phyloP scores from a whole-genome alignment of 495 filamentous ascomycete species.

The Penicillium paradoxum region DNA sequence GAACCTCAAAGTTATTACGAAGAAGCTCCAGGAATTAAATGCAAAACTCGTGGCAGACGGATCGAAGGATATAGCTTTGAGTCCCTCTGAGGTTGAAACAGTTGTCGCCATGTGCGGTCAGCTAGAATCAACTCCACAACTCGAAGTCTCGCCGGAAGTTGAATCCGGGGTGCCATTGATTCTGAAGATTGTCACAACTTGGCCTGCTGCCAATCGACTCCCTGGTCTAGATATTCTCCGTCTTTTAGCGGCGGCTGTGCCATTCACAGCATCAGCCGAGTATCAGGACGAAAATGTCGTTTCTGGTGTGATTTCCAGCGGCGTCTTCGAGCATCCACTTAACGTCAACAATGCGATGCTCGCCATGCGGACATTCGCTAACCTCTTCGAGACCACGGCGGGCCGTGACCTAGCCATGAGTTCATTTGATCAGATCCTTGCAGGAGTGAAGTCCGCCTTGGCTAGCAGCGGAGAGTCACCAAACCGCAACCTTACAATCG shows the following conservation, averaged over 20 bases:
- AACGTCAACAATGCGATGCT: conserved; percentile 81
- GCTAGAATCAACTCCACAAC: conserved; percentile 47
- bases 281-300: conserved; percentile 52
- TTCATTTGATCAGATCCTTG: conserved; percentile 54
- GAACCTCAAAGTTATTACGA: conserved; percentile 59
- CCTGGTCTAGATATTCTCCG: conserved; percentile 84
- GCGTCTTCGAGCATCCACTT: conserved; percentile 52
- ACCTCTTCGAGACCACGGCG: conserved; percentile 72
- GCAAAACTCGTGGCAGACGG: conserved; percentile 59
- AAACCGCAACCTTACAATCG: conserved; percentile 80
- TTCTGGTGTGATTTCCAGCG: conserved; percentile 40
- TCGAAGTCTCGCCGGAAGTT: conserved; percentile 33
- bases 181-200: conserved; percentile 62
- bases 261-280: conserved; percentile 54
- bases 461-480: conserved; percentile 41
- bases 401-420: conserved; percentile 60
- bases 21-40: conserved; percentile 72
- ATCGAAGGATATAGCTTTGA: conserved; percentile 67
- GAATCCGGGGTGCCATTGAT: conserved; percentile 52
- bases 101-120: conserved; percentile 52
- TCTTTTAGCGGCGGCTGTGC: conserved; percentile 62
- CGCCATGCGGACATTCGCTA: conserved; percentile 73
- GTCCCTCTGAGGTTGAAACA: conserved; percentile 59
- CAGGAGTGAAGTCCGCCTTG: conserved; percentile 43
- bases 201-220: conserved; percentile 74